A percentile compares a stretch with the other conserved stretches of the same genome.
Evolutionary conservation across 2,329 filamentous ascomycete genomes (phyloP).

Genomic region (Plectosphaerella cucumerina): DNA sequence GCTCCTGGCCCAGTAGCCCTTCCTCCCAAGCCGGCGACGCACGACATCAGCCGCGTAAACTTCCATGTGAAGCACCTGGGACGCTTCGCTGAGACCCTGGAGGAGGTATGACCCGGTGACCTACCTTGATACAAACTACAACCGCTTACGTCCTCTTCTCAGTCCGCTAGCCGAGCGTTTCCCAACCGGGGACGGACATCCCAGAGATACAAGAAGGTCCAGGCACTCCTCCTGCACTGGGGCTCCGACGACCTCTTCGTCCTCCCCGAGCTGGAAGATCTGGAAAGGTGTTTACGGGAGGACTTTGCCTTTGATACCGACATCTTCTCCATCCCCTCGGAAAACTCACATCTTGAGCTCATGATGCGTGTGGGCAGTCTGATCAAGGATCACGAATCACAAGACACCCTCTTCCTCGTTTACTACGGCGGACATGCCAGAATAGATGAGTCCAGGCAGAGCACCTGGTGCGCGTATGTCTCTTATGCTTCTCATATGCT

Average conservation of each 20-base stretch:
- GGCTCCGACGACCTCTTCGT: constrained; percentile 55
- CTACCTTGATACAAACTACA: background rate
- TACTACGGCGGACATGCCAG: constrained; percentile 58
- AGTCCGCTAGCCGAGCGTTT: constrained; percentile 53
- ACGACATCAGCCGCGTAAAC: constrained; percentile 54
- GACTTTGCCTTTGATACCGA: constrained; percentile 55
- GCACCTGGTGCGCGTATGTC: constrained; percentile 56
- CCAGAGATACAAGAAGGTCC: constrained; percentile 52
- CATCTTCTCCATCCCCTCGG: constrained; percentile 53
- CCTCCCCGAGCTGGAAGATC: constrained; percentile 51
- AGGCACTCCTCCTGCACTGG: constrained; percentile 53
- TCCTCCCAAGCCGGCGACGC: constrained; percentile 38
- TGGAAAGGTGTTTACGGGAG: constrained; percentile 49
- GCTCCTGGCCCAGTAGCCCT: constrained; percentile 1
- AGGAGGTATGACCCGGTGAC: constrained; percentile 40
- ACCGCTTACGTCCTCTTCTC: constrained; percentile 1
- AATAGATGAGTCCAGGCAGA: constrained; percentile 56
- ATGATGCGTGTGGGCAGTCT: constrained; percentile 53
- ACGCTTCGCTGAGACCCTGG: constrained; percentile 48
- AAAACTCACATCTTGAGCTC: constrained; percentile 54
- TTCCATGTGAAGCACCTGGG: constrained; percentile 55
- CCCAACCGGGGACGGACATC: constrained; percentile 49
- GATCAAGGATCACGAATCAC: constrained; percentile 52
- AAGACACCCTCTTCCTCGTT: constrained; percentile 51
- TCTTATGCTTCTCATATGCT: background rate